A percentile compares a stretch with the other conserved stretches of the same genome.
Conservation (phyloP, 805 yeast species). For the Hanseniaspora opuntiae region DNA sequence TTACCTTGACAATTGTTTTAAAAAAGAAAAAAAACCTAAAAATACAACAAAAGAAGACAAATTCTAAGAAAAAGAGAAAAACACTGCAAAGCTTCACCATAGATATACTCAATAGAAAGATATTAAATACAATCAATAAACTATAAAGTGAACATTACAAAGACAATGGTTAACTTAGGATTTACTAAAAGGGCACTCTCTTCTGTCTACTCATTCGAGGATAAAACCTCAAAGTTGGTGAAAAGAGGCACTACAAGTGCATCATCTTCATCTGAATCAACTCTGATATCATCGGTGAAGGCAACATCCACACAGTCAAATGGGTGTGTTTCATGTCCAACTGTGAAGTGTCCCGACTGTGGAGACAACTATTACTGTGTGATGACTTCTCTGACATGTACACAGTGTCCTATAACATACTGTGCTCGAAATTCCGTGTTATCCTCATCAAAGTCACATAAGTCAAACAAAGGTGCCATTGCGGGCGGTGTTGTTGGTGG, state of each 20-base stretch:
- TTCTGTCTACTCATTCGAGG: not conserved
- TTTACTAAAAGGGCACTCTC: not conserved
- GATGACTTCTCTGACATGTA: slow-evolving; percentile 43
- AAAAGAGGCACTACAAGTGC: not conserved
- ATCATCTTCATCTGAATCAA: not conserved
- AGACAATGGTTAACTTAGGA: not conserved
- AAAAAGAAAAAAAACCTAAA: not conserved
- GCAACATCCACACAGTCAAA: slow-evolving; percentile 15
- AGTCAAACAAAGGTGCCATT: slow-evolving; percentile 38
- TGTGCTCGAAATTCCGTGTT: slow-evolving; percentile 29
- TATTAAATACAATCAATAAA: not conserved
- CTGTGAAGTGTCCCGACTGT: slow-evolving; percentile 45
- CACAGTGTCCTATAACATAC: slow-evolving; percentile 40
- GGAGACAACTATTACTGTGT: slow-evolving; percentile 39
- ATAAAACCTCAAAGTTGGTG: not conserved
- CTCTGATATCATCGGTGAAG: not conserved
- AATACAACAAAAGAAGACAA: not conserved
- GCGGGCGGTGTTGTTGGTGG: slow-evolving; percentile 68
- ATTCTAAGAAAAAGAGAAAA: not conserved
- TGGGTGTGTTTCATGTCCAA: slow-evolving; percentile 33
- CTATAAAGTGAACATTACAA: not conserved
- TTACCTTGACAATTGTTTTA: not conserved
- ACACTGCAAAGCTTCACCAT: not conserved
- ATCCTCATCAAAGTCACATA: slow-evolving; percentile 14
- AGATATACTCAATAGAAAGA: not conserved